These are phyloP conservation scores for Hypoxylon rubiginosum DNA, from an alignment of 2,329 filamentous ascomycete species.

Conservation along the genomic window DNA sequence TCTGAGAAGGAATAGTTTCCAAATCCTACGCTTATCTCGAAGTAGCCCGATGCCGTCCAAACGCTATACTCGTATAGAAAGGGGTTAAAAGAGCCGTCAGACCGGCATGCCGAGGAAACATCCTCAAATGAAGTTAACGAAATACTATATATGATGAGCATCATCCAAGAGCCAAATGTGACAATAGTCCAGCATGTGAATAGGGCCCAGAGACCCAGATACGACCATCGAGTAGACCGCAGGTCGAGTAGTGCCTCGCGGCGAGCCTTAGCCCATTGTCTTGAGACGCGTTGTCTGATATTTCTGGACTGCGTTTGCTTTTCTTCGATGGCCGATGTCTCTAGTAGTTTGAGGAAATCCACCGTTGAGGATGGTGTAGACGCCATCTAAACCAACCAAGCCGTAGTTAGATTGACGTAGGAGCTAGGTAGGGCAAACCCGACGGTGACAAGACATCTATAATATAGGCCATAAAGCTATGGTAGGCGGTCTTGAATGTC, in stretches of 20 bases:
- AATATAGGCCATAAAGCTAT: no score
- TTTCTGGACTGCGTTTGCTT: neutral
- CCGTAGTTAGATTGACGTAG: neutral
- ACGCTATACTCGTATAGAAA: constrained; percentile 14
- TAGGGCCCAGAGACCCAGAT: constrained; percentile 1
- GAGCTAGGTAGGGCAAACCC: no score
- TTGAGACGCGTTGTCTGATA: neutral
- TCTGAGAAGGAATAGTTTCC: constrained; percentile 36
- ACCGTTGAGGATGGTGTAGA: neutral
- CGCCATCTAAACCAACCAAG: neutral
- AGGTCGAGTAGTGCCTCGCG: constrained; percentile 11
- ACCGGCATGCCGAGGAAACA: constrained; percentile 22
- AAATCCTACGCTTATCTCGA: constrained; percentile 36
- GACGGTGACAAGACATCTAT: no score
- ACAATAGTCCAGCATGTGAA: constrained; percentile 3
- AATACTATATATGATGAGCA: constrained; percentile 3
- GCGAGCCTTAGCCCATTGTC: neutral
- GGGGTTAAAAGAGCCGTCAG: constrained; percentile 35
- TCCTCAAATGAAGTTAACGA: neutral
- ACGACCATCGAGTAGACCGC: constrained; percentile 15
- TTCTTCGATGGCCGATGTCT: neutral
- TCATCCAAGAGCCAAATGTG: constrained; percentile 5
- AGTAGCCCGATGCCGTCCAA: constrained; percentile 33
- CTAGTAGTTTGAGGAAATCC: neutral
- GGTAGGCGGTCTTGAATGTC: no score